A percentile compares a stretch with the other conserved stretches of the same genome.
phyloP scores from a whole-genome alignment of 805 yeast genomes.

The Barnettozyma vustinii region DNA sequence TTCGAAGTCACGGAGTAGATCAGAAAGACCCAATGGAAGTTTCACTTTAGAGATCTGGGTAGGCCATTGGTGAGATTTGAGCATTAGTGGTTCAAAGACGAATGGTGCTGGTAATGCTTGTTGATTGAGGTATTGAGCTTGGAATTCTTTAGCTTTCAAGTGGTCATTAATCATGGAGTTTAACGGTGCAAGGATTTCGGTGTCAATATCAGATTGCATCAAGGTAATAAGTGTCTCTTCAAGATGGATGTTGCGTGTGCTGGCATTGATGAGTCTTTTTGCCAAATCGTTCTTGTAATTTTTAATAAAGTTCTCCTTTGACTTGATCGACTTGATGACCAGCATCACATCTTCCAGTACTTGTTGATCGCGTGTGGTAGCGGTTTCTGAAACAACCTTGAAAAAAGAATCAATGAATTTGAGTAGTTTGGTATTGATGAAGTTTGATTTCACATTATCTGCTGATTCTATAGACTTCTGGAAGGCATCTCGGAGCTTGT shows the following conservation, averaged over 20 bases:
- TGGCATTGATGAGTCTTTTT: slow-evolving; percentile 14
- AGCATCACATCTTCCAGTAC: slow-evolving; percentile 12
- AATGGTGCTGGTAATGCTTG: neutral
- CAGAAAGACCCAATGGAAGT: slow-evolving; percentile 10
- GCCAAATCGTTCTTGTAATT: slow-evolving; percentile 19
- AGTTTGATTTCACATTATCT: neutral
- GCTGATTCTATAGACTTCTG: slow-evolving; percentile 12
- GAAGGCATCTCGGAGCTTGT: slow-evolving; percentile 19
- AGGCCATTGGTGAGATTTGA: slow-evolving; percentile 21
- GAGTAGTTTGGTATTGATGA: slow-evolving; percentile 12
- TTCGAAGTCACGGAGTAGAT: slow-evolving; percentile 8
- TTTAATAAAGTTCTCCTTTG: slow-evolving; percentile 18
- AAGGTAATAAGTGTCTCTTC: slow-evolving; percentile 11
- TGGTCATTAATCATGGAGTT: slow-evolving; percentile 20
- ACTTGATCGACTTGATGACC: slow-evolving; percentile 19
- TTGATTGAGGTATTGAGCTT: neutral
- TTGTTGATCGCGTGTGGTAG: neutral
- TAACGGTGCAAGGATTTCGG: slow-evolving; percentile 12
- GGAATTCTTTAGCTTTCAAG: slow-evolving; percentile 2
- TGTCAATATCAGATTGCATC: slow-evolving; percentile 14
- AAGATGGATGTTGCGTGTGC: slow-evolving; percentile 5
- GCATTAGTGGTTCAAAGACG: slow-evolving; percentile 18
- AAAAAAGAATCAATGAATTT: slow-evolving; percentile 19
- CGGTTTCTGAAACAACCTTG: slow-evolving; percentile 1
- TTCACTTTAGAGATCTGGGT: slow-evolving; percentile 4